Base-by-base conservation (phyloP, 2,329 filamentous ascomycete genomes). In the Aspergillus pseudoviridinutans region DNA sequence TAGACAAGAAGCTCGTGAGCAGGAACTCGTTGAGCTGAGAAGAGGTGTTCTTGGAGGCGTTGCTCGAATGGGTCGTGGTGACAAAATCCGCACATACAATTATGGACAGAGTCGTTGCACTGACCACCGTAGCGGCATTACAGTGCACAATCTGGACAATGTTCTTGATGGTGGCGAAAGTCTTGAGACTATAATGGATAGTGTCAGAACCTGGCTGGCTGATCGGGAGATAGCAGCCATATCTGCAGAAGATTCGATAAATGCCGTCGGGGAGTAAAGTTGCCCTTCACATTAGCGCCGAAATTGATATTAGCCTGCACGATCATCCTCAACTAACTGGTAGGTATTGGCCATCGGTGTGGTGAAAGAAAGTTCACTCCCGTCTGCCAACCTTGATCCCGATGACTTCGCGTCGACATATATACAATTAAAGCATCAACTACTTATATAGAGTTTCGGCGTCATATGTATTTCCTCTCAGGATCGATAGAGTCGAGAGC, bases 21-120 rank as follows among this genome's bases (percentile, higher is more conserved):
- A 91, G 65, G 87, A 93, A 71, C 83, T 92, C 28, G 81, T 87
- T 20, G 82, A 80, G 24, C 73, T 97, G 74, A 82, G 92, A 55
- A 84, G 92, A 70, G 91, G 87, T 62, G 91, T 92, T 3, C 83
- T 96, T 61, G 87, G 90, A 38, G 84, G 87, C 64, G 87, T 92
- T 56, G 88, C 81, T 7, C 83, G 88, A 67, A 92, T 94, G 78
- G 94, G 92, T 5, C 84, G 94, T 46, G 91, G 91, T 50, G 92
- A 97, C 78, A 99, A 99, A 79, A 88, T 99, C 58, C 82, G 92
- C 59, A 97, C 92, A 0, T 97, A 97, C 74, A 96, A 97, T 73
- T 89, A 80, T 73, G 79, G 80, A 3, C 86, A 90, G 73, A 87
- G 92, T 74, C 82, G 92, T 47, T 92, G 94, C 64, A 96, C 92